These are phyloP conservation scores for Spongispora temasekensis DNA, from an alignment of 1,284 basidiomycete species.

Conservation along the genomic window DNA sequence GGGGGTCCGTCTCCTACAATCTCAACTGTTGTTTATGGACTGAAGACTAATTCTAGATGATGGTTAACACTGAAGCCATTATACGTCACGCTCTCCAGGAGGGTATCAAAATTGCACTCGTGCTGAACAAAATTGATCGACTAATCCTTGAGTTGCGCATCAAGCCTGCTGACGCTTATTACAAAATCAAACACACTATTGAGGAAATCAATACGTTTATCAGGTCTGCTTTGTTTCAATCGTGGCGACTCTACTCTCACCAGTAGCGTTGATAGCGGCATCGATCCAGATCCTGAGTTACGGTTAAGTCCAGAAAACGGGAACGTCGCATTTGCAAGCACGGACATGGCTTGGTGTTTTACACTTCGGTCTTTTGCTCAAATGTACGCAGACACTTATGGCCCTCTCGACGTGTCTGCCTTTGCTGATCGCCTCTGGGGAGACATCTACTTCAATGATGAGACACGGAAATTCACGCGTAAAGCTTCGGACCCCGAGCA, in stretches of 20 bases:
- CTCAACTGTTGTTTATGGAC: conserved; percentile 3
- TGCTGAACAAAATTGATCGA: conserved; percentile 98
- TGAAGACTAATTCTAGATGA: conserved; percentile 56
- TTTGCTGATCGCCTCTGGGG: conserved; percentile 95
- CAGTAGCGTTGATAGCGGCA: conserved; percentile 53
- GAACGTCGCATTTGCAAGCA: conserved; percentile 96
- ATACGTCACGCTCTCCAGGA: conserved; percentile 89
- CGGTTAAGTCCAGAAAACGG: conserved; percentile 93
- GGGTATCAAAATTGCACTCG: conserved; percentile 87
- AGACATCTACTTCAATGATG: conserved; percentile 91
- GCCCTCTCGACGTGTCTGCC: conserved; percentile 65
- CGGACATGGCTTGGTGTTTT: conserved; percentile 98
- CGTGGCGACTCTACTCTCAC: conserved; percentile 5
- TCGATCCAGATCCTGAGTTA: conserved; percentile 85
- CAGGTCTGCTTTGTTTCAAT: conserved; percentile 51
- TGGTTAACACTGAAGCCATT: conserved; percentile 87
- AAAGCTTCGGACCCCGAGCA: conserved; percentile 82
- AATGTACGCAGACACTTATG: conserved; percentile 94
- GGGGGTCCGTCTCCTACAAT: conserved; percentile 60
- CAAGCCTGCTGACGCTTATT: conserved; percentile 95
- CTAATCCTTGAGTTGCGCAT: conserved; percentile 95
- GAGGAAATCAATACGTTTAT: conserved; percentile 98
- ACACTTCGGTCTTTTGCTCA: conserved; percentile 93
- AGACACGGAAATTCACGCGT: conserved; percentile 86
- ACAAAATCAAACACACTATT: conserved; percentile 98